Conservation (phyloP, 2,329 filamentous ascomycete species). For the Alternaria atra region DNA sequence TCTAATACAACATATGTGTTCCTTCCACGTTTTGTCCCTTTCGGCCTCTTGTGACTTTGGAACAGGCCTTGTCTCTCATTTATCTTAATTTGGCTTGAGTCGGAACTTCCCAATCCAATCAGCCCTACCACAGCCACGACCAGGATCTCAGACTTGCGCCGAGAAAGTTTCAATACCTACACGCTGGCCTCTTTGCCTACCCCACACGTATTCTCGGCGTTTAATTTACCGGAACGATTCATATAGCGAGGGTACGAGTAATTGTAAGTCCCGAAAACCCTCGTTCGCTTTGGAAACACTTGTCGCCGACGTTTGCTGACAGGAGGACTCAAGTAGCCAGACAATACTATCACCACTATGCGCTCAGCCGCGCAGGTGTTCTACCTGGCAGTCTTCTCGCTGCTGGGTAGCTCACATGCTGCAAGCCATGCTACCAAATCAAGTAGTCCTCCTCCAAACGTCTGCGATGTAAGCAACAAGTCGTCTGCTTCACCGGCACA, state of each 20-base stretch:
- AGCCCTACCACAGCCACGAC: conserved; percentile 31
- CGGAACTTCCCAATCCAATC: conserved; percentile 25
- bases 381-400: conserved; percentile 69
- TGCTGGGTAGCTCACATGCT: conserved; percentile 62
- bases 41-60: conserved; percentile 17
- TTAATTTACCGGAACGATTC: conserved; percentile 24
- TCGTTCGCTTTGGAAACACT: conserved; percentile 22
- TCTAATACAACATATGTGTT: conserved; percentile 30
- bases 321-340: conserved; percentile 30
- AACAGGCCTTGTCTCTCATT: conserved; percentile 32
- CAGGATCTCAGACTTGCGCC: conserved; percentile 25
- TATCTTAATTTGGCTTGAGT: conserved; percentile 24
- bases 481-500: conserved; percentile 29
- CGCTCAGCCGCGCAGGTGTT: conserved; percentile 64
- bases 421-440: conserved; percentile 44
- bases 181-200: conserved; percentile 51
- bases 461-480: conserved; percentile 64
- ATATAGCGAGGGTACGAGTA: conserved; percentile 30
- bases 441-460: conserved; percentile 54
- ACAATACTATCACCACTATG: conserved; percentile 52
- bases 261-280: conserved; percentile 31
- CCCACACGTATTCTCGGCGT: conserved; percentile 35
- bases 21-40: conserved; percentile 25
- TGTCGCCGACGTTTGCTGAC: conserved; percentile 49
- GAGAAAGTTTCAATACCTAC: conserved; percentile 36